Conservation (phyloP, 371 early-diverging fungal genomes). For the Mortierella sp. region DNA sequence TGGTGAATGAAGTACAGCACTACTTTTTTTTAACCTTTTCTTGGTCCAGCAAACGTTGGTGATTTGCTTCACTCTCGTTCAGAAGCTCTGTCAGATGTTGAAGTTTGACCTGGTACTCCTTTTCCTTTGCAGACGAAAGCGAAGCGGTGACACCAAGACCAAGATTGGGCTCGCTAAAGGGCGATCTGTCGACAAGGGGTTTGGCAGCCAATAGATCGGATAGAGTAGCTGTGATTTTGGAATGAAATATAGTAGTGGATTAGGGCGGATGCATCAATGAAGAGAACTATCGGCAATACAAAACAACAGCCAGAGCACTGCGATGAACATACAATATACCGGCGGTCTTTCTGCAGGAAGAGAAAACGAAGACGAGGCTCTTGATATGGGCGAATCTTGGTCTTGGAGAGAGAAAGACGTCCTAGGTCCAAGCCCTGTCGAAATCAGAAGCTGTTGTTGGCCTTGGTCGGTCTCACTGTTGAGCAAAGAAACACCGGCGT, state of each 20-base stretch:
- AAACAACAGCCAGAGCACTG: no score
- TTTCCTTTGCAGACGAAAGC: slow-evolving; percentile 33
- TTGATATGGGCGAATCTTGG: slow-evolving; percentile 43
- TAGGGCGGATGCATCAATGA: no score
- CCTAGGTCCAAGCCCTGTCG: slow-evolving; percentile 23
- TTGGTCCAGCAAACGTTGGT: slow-evolving; percentile 63
- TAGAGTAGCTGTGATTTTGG: slow-evolving; percentile 31
- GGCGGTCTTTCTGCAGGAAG: slow-evolving; percentile 36
- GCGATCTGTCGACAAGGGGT: slow-evolving; percentile 39
- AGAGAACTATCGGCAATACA: no score
- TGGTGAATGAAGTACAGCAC: no score
- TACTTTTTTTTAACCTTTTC: slow-evolving; percentile 59
- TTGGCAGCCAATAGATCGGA: slow-evolving; percentile 53
- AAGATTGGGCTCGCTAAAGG: slow-evolving; percentile 27
- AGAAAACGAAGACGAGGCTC: slow-evolving; percentile 43
- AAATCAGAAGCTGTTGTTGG: slow-evolving; percentile 17
- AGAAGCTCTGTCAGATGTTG: slow-evolving; percentile 66
- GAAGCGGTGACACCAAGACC: slow-evolving; percentile 16
- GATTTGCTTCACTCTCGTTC: slow-evolving; percentile 69
- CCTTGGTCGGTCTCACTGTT: slow-evolving; percentile 14
- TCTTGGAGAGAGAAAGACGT: slow-evolving; percentile 31
- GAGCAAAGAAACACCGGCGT: slow-evolving; percentile 1
- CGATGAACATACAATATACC: slow-evolving; percentile 48
- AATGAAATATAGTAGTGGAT: no score
- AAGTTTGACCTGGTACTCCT: slow-evolving; percentile 60